Evolutionary conservation across 768 basidiomycete genomes (phyloP), one percentile per base, ranked within the genome.

Genomic region (Paxillus involutus): DNA sequence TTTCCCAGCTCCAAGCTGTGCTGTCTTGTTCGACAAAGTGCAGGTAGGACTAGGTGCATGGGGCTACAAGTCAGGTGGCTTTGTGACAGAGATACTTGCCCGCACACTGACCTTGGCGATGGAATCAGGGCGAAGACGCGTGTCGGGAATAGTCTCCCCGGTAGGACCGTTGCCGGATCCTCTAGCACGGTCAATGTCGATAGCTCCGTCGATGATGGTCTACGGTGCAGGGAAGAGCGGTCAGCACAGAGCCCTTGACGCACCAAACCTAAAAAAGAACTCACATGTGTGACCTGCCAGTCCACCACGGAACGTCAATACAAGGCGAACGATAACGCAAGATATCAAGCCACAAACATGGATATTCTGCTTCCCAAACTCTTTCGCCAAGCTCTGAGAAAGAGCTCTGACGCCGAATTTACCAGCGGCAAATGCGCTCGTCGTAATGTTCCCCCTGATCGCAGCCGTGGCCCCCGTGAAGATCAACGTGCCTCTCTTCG

Each of bases 1-100:
- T 75, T 64, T 91, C 89, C 87, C 88, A 91, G 8, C 86, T 85
- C 85, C 81, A 88, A 6, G 85, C 80, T 39, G 86, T 86, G 29
- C 81, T 77, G 49, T 88, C 85, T 70, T 90, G 89, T 47, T 82
- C 78, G 7, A 74, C 79, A 17, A 91, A 80, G 63, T 80, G 81
- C 33, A 87, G 70, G 61, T 89, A 89, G 1, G 84, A 71, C 88
- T 90, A 56, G 10, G 47, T 17, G 24, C 14, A n/a, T 33, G 7
- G 39, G 30, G 17, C 19, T 32, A 42, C 3, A 26, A 21, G 48
- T 60, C 19, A 59, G 51, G 41, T 17, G 13, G 43, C 24, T 4
- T 6, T 12, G 35, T 10, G 12, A 11, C 0, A 35, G 13, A 53
- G 29, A 21, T 41, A n/a, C 49, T 3, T 29, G 39, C 7, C 9